Evolutionary conservation across 495 filamentous ascomycete genomes (phyloP).

Genomic region (Penicillium steckii): DNA sequence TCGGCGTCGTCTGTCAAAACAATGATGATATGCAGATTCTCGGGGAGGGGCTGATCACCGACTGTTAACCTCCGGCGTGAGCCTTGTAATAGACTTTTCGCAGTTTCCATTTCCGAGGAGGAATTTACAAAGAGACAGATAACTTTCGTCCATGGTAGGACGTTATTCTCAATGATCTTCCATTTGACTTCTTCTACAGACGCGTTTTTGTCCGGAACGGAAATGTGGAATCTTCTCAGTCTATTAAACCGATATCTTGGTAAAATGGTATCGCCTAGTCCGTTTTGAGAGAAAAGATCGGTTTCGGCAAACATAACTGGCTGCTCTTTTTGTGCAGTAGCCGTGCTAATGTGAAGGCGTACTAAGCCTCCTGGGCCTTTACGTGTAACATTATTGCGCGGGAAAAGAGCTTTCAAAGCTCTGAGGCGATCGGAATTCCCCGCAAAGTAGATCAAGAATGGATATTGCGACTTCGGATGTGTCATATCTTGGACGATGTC

Average conservation of each 20-base stretch:
- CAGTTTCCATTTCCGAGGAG: not conserved
- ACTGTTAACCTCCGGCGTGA: conserved; percentile 4
- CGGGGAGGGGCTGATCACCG: conserved; percentile 1
- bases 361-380: conserved; percentile 4
- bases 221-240: too few species aligned
- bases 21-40: conserved; percentile 4
- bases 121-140: conserved; percentile 15
- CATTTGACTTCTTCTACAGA: conserved; percentile 6
- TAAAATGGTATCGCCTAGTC: not conserved
- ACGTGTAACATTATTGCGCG: conserved; percentile 17
- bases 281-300: not conserved
- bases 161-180: conserved; percentile 5
- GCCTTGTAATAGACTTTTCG: conserved; percentile 1
- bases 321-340: conserved; percentile 1
- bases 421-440: conserved; percentile 9
- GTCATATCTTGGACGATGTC: not conserved
- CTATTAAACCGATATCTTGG: too few species aligned
- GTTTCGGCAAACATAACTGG: conserved; percentile 15
- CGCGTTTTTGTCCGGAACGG: too few species aligned
- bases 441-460: conserved; percentile 11
- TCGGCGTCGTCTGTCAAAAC: conserved; percentile 1
- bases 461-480: conserved; percentile 3
- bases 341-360: conserved; percentile 8
- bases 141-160: conserved; percentile 15
- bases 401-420: conserved; percentile 11